Evolutionary conservation across 257 asterid genomes (phyloP).

Genomic region (Orobanche coerulescens): DNA sequence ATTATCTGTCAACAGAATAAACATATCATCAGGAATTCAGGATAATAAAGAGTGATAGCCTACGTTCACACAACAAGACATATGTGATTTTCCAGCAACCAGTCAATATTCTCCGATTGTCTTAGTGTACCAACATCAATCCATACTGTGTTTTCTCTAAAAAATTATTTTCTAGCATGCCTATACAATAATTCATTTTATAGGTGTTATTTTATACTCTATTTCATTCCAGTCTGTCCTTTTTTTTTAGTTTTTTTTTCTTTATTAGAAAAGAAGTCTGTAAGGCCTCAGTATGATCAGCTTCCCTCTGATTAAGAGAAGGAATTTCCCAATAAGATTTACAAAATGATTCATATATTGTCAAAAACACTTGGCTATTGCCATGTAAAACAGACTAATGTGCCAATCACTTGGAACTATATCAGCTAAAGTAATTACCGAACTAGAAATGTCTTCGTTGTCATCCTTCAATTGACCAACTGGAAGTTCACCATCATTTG

Average conservation of each 20-base stretch:
- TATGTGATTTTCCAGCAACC: neutral
- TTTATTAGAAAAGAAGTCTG: no score
- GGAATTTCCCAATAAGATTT: slow-evolving; percentile 4
- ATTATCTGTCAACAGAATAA: slow-evolving; percentile 54
- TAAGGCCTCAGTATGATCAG: slow-evolving; percentile 14
- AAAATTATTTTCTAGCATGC: neutral
- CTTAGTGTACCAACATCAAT: slow-evolving; percentile 7
- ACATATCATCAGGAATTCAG: slow-evolving; percentile 28
- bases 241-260: neutral
- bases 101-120: neutral
- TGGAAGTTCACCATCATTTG: slow-evolving; percentile 59
- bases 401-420: neutral
- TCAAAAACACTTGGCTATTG: neutral
- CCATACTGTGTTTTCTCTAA: neutral
- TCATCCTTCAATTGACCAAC: slow-evolving; percentile 39
- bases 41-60: slow-evolving; percentile 15
- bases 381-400: slow-evolving; percentile 1
- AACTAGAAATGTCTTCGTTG: slow-evolving; percentile 64
- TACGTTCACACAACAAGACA: slow-evolving; percentile 15
- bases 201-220: neutral
- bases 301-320: slow-evolving; percentile 11
- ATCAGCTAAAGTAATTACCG: slow-evolving; percentile 46
- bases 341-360: neutral
- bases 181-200: neutral
- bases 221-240: neutral